Evolutionary conservation across 768 basidiomycete genomes (phyloP).

Genomic region (Vararia minispora): DNA sequence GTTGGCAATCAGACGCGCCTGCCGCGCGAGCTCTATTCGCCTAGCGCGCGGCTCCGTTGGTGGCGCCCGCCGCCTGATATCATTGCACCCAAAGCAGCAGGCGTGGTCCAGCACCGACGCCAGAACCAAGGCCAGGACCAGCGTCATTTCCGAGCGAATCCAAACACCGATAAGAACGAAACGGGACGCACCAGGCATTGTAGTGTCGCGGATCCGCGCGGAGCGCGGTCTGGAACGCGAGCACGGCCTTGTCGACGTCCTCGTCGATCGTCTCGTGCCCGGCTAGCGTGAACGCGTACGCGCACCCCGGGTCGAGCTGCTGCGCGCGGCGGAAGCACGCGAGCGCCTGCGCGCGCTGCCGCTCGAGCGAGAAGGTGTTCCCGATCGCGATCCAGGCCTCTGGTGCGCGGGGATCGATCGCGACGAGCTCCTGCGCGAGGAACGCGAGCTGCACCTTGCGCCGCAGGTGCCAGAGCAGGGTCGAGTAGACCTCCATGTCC

Average conservation of each 20-base stretch:
- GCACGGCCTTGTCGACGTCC: conserved; percentile 84
- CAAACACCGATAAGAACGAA: conserved; percentile 7
- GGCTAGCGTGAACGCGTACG: conserved; percentile 92
- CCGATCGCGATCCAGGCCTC: conserved; percentile 96
- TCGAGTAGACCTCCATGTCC: conserved; percentile 96
- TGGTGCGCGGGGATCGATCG: conserved; percentile 69
- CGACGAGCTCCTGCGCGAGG: conserved; percentile 85
- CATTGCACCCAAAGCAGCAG: conserved; percentile 15
- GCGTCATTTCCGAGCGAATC: conserved; percentile 2
- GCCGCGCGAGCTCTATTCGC: too few species aligned
- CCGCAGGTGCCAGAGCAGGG: conserved; percentile 90
- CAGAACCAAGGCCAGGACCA: conserved; percentile 9
- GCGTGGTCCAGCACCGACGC: background rate
- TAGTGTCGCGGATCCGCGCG: conserved; percentile 90
- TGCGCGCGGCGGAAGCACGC: conserved; percentile 90
- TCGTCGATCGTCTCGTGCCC: conserved; percentile 97
- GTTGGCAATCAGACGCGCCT: too few species aligned
- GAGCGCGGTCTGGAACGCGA: conserved; percentile 86
- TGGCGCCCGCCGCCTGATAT: too few species aligned
- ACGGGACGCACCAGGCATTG: conserved; percentile 81
- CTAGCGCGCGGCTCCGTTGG: too few species aligned
- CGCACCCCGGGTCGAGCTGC: conserved; percentile 80
- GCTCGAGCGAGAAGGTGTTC: conserved; percentile 90
- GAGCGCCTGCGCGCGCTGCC: conserved; percentile 87
- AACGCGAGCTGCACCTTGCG: conserved; percentile 77